Base-by-base conservation (phyloP, 192 early-diverging fungal species). In the Diversispora eburnea region DNA sequence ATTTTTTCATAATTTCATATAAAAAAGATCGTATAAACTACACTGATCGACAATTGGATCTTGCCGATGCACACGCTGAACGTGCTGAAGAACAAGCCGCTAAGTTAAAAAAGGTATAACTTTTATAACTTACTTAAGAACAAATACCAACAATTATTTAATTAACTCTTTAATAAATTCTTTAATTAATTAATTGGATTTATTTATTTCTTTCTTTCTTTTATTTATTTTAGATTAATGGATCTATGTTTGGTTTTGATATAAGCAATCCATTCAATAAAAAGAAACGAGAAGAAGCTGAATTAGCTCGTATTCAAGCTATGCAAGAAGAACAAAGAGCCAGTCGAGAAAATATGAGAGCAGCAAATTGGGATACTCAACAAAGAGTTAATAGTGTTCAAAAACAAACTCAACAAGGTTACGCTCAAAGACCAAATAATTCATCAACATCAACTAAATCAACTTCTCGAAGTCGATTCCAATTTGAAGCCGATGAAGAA, bases 171-270 rank as follows among this genome's bases (percentile, higher is more conserved):
- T n/a, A 12, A 61, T 61, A 3, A 61, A 9, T 33, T 33, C 25
- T 33, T 33, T 33, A 33, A 33, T 33, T 33, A 33, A 33, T 33
- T 33, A 33, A 33, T 33, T 33, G 25, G 25, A 33, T 33, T 33
- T 33, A 33, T 33, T 33, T 33, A 33, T 33, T 33, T 2, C 0
- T 33, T 33, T 33, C 0, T 33, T 33, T 33, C 0, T 33, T 33
- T 25, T 20, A 2, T 68, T 13, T 13, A 9, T 43, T 39, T 47
- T 72, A 72, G 61, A 79, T 92, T 17, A 92, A 90, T 77, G 84
- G 86, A 67, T 92, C 91, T 20, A 92, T 92, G 61, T 91, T 92
- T 79, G 84, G 87, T 10, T 79, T 88, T 12, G 86, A 87, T 43
- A 73, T 91, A 54, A 83, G 84, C 65, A 91, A 90, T 57, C 91